Evolutionary conservation across 202 grass and related monocot species (phyloP).

Genomic region (Panicum hallii): DNA sequence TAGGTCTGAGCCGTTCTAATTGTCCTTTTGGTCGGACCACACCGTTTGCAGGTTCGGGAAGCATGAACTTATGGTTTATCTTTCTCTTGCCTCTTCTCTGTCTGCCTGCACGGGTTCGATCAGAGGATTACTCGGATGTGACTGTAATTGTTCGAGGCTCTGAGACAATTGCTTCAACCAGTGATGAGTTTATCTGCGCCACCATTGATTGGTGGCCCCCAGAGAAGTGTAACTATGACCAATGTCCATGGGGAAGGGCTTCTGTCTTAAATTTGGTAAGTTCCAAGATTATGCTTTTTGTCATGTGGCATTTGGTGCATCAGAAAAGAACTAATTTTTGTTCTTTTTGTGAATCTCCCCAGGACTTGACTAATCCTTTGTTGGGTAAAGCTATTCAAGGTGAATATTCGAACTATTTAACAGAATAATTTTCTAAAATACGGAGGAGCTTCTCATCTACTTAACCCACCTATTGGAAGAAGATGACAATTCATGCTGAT

Average conservation of each 20-base stretch:
- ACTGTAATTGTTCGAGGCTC: constrained; percentile 77
- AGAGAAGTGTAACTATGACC: constrained; percentile 92
- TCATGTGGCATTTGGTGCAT: neutral
- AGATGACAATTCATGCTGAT: neutral
- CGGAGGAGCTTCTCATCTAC: neutral
- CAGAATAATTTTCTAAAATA: constrained; percentile 13
- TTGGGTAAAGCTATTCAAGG: constrained; percentile 91
- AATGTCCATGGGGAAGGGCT: constrained; percentile 90
- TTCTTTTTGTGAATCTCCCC: constrained; percentile 32
- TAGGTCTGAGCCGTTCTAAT: constrained; percentile 33
- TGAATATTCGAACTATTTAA: constrained; percentile 34
- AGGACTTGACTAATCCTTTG: constrained; percentile 84
- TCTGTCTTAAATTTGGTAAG: constrained; percentile 88
- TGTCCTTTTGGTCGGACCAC: constrained; percentile 35
- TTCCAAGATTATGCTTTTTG: neutral
- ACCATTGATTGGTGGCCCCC: constrained; percentile 99
- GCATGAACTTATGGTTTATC: constrained; percentile 61
- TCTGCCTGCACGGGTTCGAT: constrained; percentile 43
- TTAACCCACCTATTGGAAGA: neutral
- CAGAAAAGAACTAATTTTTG: constrained; percentile 25
- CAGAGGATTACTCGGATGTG: constrained; percentile 72
- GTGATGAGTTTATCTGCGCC: constrained; percentile 79
- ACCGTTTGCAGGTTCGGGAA: constrained; percentile 49
- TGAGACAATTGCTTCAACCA: constrained; percentile 63
- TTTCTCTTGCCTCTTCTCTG: constrained; percentile 54